These are phyloP conservation scores for Centaurea solstitialis DNA, from an alignment of 129 eudicot genomes.

Conservation along the genomic window DNA sequence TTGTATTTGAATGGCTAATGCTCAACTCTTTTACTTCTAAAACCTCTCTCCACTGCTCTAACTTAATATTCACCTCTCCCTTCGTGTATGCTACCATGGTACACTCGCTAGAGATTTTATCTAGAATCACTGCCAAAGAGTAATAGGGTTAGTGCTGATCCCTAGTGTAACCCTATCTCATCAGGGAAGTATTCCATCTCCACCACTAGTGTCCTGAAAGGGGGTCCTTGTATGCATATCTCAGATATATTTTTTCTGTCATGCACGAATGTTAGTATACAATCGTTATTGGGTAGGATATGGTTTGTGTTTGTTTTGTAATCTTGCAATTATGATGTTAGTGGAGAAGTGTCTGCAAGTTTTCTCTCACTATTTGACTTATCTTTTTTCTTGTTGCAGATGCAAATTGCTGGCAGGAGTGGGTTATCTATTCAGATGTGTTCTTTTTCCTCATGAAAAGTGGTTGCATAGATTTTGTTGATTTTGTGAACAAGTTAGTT, in stretches of 20 bases:
- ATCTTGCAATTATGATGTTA: neutral
- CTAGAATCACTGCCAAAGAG: no score
- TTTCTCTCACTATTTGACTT: neutral
- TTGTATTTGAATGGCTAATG: no score
- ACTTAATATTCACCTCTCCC: no score
- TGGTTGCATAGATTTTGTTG: constrained; percentile 97
- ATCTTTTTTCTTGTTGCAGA: constrained; percentile 48
- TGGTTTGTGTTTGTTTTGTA: neutral
- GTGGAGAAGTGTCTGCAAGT: neutral
- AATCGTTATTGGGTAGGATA: neutral
- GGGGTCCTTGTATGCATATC: no score
- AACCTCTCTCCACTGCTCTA: no score
- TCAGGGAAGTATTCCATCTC: no score
- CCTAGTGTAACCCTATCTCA: no score
- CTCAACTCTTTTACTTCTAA: no score
- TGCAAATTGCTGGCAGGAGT: constrained; percentile 91
- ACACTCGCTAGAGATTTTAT: no score
- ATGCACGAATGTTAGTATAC: neutral
- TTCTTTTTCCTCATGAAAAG: constrained; percentile 88
- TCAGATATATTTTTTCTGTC: neutral
- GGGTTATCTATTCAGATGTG: constrained; percentile 86
- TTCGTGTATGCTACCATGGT: no score
- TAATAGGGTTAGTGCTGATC: no score
- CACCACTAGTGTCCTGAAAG: no score
- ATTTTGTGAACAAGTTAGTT: constrained; percentile 94